Conservation (phyloP, 352 stramenopile species). For the Phytophthora syringae region DNA sequence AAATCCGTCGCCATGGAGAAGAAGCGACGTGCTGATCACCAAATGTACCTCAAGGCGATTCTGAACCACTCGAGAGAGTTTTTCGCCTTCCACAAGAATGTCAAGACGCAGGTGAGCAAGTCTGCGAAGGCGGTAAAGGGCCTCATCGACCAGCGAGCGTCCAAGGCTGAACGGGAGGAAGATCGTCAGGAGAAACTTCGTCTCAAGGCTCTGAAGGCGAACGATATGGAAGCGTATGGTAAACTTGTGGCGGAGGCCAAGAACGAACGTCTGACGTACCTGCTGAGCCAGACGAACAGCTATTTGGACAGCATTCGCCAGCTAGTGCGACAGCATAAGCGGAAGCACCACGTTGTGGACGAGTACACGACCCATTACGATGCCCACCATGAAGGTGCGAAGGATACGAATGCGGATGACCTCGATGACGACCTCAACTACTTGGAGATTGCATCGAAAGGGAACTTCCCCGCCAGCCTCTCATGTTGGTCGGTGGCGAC, state of each 20-base stretch:
- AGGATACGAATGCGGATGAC: constrained; percentile 37
- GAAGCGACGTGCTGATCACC: constrained; percentile 75
- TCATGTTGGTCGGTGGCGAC: constrained; percentile 95
- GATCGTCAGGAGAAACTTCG: constrained; percentile 88
- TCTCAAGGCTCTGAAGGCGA: constrained; percentile 92
- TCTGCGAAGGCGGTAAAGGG: constrained; percentile 74
- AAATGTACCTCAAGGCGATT: constrained; percentile 82
- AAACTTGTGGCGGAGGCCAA: constrained; percentile 97
- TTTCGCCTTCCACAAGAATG: constrained; percentile 88
- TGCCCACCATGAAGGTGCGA: constrained; percentile 37
- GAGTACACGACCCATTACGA: constrained; percentile 49
- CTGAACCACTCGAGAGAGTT: constrained; percentile 88
- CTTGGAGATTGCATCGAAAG: constrained; percentile 84
- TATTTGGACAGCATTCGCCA: constrained; percentile 97
- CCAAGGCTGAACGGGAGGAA: constrained; percentile 85
- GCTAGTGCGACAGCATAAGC: constrained; percentile 91
- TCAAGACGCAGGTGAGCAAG: constrained; percentile 76
- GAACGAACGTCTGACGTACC: constrained; percentile 97
- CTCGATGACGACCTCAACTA: constrained; percentile 87
- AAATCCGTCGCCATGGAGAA: constrained; percentile 87
- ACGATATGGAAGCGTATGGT: constrained; percentile 98
- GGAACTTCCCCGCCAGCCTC: constrained; percentile 92
- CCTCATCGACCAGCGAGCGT: constrained; percentile 78
- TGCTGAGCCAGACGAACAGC: constrained; percentile 96
- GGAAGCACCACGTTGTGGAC: constrained; percentile 75